Evolutionary conservation across 768 basidiomycete genomes (phyloP).

Genomic region (Pulveroboletus sp.): DNA sequence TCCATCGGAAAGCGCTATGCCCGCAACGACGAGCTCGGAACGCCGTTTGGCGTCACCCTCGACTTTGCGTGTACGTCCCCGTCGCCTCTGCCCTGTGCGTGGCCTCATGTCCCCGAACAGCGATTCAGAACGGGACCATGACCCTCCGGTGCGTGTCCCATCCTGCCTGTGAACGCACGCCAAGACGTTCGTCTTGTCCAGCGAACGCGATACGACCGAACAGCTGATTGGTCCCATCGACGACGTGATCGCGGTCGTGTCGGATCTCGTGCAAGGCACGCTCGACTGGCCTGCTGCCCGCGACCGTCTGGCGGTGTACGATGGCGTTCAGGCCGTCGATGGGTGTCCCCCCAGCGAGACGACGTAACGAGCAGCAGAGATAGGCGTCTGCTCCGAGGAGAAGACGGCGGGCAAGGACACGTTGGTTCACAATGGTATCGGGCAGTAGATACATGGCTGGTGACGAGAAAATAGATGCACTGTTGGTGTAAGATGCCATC

Average conservation of each 20-base stretch:
- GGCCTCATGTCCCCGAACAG: conserved; percentile 38
- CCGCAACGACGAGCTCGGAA: conserved; percentile 97
- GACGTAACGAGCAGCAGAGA: not conserved
- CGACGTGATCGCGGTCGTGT: conserved; percentile 78
- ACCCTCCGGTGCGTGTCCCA: conserved; percentile 71
- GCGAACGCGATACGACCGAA: conserved; percentile 91
- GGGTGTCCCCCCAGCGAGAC: too few species aligned
- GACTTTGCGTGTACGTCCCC: conserved; percentile 75
- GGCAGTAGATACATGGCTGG: not conserved
- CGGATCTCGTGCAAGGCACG: conserved; percentile 68
- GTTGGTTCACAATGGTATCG: too few species aligned
- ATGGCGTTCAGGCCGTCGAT: conserved; percentile 86
- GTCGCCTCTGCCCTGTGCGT: rapidly evolving
- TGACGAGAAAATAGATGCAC: not conserved
- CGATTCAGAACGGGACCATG: conserved; percentile 87
- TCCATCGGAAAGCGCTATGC: conserved; percentile 97
- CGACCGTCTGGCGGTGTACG: conserved; percentile 66
- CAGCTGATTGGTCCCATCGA: conserved; percentile 90
- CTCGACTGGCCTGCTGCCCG: conserved; percentile 79
- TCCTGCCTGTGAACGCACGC: not conserved
- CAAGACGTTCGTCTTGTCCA: conserved; percentile 30
- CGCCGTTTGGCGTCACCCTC: conserved; percentile 92
- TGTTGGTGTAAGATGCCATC: too few species aligned
- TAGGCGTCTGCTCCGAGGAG: conserved; percentile 18
- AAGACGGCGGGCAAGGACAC: too few species aligned